phyloP scores from a whole-genome alignment of 2,329 filamentous ascomycete species.

The Phyllosticta ampelicida region DNA sequence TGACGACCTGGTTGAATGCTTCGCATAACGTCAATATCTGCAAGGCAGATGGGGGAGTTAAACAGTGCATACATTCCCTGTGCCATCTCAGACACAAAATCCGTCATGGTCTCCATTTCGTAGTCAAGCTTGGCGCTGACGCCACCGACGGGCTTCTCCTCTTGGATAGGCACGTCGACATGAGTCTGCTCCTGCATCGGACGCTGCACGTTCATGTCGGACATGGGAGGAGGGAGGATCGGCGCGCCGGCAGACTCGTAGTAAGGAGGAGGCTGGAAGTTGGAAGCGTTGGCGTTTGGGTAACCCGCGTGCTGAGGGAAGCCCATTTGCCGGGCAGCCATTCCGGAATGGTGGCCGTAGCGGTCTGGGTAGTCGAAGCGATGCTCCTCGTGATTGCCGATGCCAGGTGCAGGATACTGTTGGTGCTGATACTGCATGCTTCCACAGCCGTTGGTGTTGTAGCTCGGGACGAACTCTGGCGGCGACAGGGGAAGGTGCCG shows the following conservation, averaged over 20 bases:
- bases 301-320: constrained; percentile 31
- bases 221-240: constrained; percentile 36
- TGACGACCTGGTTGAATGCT: constrained; percentile 52
- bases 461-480: constrained; percentile 36
- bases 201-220: constrained; percentile 27
- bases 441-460: constrained; percentile 29
- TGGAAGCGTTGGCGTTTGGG: constrained; percentile 23
- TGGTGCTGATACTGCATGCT: constrained; percentile 34
- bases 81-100: constrained; percentile 88
- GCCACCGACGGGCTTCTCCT: constrained; percentile 64
- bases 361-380: constrained; percentile 37
- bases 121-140: constrained; percentile 93
- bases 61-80: constrained; percentile 56
- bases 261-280: constrained; percentile 28
- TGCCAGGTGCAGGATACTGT: constrained; percentile 28
- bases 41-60: constrained; percentile 43
- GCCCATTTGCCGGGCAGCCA: constrained; percentile 24
- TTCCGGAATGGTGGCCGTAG: constrained; percentile 34
- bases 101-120: constrained; percentile 91
- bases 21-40: constrained; percentile 53
- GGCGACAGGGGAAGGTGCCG: constrained; percentile 38
- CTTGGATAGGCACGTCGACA: constrained; percentile 38
- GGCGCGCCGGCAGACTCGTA: constrained; percentile 36
- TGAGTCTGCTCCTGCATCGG: constrained; percentile 28
- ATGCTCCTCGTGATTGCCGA: constrained; percentile 33